Conservation (phyloP, 257 asterid genomes). For the Gentiana dahurica region DNA sequence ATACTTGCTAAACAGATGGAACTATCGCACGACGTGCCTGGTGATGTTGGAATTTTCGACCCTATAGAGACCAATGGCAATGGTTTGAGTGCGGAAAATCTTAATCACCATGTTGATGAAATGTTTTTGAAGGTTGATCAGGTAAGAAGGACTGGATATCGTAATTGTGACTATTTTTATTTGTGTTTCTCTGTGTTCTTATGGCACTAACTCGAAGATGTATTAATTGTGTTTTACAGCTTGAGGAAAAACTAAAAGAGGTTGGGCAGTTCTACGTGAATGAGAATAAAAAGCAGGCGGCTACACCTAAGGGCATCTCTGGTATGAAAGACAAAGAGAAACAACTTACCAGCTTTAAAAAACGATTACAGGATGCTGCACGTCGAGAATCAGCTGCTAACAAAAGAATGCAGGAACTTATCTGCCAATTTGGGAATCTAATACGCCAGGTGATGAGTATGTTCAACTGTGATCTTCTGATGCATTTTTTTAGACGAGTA, state of each 20-base stretch:
- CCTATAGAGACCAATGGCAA: constrained; percentile 2
- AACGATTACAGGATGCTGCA: constrained; percentile 63
- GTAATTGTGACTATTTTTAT: neutral
- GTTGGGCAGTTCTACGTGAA: constrained; percentile 66
- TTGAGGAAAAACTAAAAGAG: constrained; percentile 53
- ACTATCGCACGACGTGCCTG: neutral
- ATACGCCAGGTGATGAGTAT: constrained; percentile 38
- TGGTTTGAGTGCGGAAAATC: constrained; percentile 7
- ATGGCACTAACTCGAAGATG: neutral
- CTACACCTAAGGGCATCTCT: constrained; percentile 39
- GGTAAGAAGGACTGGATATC: constrained; percentile 4
- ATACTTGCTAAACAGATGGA: constrained; percentile 10
- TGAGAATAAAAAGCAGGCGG: constrained; percentile 34
- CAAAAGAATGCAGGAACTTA: constrained; percentile 82
- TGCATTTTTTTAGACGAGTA: neutral
- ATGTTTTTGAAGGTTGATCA: constrained; percentile 10
- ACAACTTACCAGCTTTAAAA: constrained; percentile 30
- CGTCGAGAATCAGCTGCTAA: constrained; percentile 63
- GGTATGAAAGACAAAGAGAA: constrained; percentile 48
- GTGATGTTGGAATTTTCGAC: constrained; percentile 6
- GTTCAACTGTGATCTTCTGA: neutral
- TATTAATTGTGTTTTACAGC: constrained; percentile 29
- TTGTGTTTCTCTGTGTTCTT: neutral
- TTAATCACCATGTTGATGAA: constrained; percentile 10
- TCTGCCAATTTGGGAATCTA: constrained; percentile 58